Base-by-base conservation (phyloP, 2,329 filamentous ascomycete genomes). In the Polytolypa hystricis region DNA sequence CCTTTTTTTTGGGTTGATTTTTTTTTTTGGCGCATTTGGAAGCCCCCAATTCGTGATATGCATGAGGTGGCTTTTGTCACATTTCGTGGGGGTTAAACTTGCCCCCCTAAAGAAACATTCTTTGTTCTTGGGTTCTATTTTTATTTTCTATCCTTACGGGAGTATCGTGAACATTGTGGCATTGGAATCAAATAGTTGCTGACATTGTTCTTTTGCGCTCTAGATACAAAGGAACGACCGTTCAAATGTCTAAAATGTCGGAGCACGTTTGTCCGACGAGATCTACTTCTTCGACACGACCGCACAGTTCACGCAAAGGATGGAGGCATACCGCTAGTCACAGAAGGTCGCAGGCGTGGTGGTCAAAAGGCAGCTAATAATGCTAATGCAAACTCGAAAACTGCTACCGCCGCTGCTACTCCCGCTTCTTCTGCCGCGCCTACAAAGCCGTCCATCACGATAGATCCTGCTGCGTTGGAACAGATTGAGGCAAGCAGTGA, bases 181-280 rank as follows among this genome's bases (percentile, higher is more conserved):
- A n/a, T n/a, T n/a, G n/a, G n/a, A n/a, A n/a, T n/a, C n/a, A n/a
- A n/a, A n/a, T n/a, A n/a, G n/a, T n/a, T n/a, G 21, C 21, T 25
- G 21, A 25, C 21, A n/a, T 39, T 40, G 27, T 41, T 41, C 33
- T 38, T 36, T 33, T 30, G 21, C 7, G 7, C 34, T 44, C 43
- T 62, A 96, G 89, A 96, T 64, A 98, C 91, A 47, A 98, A 98
- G 67, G 91, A 96, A 65, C 81, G 91, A 45, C 91, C 91, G 25
- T 98, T 98, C 74, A 96, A 96, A 63, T 98, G 91, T 66, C 74
- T 85, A 69, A 98, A 98, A 69, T 98, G 91, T 65, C 77, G 87
- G 56, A 95, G 87, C 71, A 98, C 91, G 43, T 98, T 98, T 60
- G 91, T 98, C 53, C 84, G 91, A 60, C 84, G 91, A 64, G 91